Percentiles rank a stretch among this genome's conserved stretches.
These are phyloP conservation scores for Aphanoascus verrucosus DNA, from an alignment of 2,329 filamentous ascomycete genomes.

Conservation along the genomic window DNA sequence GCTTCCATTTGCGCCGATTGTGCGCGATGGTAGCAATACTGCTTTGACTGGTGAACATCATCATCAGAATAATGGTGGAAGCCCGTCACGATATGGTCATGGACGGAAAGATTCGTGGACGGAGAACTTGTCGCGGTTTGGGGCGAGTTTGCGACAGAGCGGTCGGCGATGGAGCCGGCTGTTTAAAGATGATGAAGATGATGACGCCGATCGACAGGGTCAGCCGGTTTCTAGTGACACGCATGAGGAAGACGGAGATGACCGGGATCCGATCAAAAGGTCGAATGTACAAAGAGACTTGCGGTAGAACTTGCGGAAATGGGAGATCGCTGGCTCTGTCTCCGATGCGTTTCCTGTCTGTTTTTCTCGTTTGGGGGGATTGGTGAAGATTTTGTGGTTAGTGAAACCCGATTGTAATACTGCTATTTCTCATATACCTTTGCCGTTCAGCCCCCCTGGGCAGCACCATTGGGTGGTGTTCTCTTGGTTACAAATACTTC, in stretches of 20 bases:
- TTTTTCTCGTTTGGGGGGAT: not conserved
- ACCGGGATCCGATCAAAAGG: not conserved
- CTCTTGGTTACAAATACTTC: too few relatives aligned
- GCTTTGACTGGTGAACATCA: not conserved
- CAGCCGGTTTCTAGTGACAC: too few relatives aligned
- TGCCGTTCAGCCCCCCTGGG: too few relatives aligned
- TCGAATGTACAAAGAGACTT: slow-evolving; percentile 1
- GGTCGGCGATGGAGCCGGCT: slow-evolving; percentile 8
- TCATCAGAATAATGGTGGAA: not conserved
- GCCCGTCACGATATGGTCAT: slow-evolving; percentile 2
- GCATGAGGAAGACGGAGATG: not conserved
- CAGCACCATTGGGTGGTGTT: too few relatives aligned
- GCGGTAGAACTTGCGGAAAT: not conserved
- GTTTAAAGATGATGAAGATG: slow-evolving; percentile 1
- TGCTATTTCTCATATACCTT: too few relatives aligned
- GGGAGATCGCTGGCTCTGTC: not conserved
- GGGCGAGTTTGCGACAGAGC: slow-evolving; percentile 8
- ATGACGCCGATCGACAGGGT: too few relatives aligned
- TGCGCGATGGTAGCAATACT: not conserved
- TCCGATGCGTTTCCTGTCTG: not conserved
- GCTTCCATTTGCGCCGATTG: not conserved
- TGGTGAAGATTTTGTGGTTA: too few relatives aligned
- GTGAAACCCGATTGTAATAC: too few relatives aligned
- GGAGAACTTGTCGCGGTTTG: slow-evolving; percentile 9
- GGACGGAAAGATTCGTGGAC: slow-evolving; percentile 15